phyloP scores from a whole-genome alignment of 345 rosid genomes.

The Hirschfeldia incana region DNA sequence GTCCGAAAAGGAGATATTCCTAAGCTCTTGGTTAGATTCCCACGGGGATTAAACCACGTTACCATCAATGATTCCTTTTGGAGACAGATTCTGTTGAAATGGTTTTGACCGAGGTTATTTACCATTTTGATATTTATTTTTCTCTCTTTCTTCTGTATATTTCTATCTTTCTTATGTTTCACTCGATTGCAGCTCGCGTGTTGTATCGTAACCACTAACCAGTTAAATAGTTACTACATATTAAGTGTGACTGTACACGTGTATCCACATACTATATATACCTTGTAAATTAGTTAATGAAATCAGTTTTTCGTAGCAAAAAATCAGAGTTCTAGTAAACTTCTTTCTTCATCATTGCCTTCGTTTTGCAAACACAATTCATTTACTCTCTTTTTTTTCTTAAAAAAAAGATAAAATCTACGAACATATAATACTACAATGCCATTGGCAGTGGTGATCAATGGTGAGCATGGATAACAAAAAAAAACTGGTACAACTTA shows the following conservation, averaged over 20 bases:
- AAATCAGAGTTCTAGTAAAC: background rate
- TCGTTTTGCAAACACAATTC: background rate
- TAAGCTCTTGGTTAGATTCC: background rate
- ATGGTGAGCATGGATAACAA: slow-evolving; percentile 10
- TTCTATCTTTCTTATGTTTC: background rate
- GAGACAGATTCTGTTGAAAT: background rate
- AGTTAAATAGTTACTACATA: no score
- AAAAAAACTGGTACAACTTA: slow-evolving; percentile 22
- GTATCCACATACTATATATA: background rate
- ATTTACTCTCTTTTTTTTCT: background rate
- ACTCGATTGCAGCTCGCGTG: background rate
- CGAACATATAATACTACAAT: background rate
- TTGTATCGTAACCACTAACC: background rate
- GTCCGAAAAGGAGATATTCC: background rate
- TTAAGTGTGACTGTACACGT: background rate
- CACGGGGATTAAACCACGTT: background rate
- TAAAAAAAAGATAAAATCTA: slow-evolving; percentile 4
- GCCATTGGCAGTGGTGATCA: background rate
- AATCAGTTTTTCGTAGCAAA: background rate
- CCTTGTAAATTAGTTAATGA: background rate
- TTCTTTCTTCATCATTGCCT: background rate
- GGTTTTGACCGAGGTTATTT: background rate
- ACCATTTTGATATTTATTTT: background rate
- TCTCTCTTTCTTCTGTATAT: background rate
- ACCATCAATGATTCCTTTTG: background rate